Percentiles rank a stretch among this genome's conserved stretches.
Conservation (phyloP, 2,329 filamentous ascomycete genomes). For the Aspergillus sp. region DNA sequence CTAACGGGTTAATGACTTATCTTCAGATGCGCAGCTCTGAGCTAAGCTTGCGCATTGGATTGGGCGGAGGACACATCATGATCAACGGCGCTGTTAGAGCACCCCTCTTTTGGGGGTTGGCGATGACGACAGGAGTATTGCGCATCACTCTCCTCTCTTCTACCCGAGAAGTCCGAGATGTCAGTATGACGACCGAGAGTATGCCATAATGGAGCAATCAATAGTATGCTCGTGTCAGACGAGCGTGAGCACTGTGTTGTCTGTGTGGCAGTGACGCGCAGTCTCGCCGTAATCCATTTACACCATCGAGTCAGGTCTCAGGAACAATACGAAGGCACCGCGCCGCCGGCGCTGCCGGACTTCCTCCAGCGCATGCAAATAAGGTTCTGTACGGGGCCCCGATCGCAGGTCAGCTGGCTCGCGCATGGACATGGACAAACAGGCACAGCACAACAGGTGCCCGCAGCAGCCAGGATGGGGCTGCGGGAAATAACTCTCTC, state of each 20-base stretch:
- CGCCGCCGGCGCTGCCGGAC: not conserved
- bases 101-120: not conserved
- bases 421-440: slow-evolving; percentile 2
- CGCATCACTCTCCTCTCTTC: not conserved
- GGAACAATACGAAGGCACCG: not conserved
- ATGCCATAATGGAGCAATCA: not conserved
- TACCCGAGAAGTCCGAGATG: not conserved
- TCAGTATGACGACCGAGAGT: not conserved
- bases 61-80: not conserved
- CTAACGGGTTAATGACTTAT: not conserved
- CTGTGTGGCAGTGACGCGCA: not conserved
- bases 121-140: not conserved
- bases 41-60: not conserved
- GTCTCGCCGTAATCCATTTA: not conserved
- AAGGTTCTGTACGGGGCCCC: slow-evolving; percentile 17
- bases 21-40: not conserved
- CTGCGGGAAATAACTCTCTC: not conserved
- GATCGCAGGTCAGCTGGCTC: slow-evolving; percentile 29
- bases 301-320: not conserved
- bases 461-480: not conserved
- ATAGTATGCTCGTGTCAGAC: not conserved
- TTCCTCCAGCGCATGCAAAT: slow-evolving; percentile 1
- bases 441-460: not conserved
- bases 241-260: not conserved
- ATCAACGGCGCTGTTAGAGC: not conserved